A percentile compares a stretch with the other conserved stretches of the same genome.
These are phyloP conservation scores for Nothomitra cinnamomea DNA, from an alignment of 2,329 filamentous ascomycete species.

Conservation along the genomic window DNA sequence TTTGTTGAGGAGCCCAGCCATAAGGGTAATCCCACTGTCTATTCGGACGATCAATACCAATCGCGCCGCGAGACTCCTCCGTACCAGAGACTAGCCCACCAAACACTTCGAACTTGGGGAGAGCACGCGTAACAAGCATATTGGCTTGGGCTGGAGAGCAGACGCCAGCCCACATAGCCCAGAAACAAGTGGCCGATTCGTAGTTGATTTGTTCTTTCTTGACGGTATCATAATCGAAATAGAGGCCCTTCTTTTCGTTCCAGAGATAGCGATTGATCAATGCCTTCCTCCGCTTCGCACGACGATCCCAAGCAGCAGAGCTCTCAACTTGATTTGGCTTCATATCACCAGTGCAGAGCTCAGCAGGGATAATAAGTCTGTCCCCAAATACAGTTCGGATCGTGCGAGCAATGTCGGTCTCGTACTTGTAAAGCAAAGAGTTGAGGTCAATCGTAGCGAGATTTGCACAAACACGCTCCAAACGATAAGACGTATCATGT, in stretches of 20 bases:
- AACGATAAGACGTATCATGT: slow-evolving; percentile 87
- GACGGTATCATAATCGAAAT: slow-evolving; percentile 88
- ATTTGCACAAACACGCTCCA: slow-evolving; percentile 75
- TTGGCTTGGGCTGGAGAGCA: slow-evolving; percentile 76
- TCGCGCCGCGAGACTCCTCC: slow-evolving; percentile 64
- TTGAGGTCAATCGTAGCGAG: slow-evolving; percentile 91
- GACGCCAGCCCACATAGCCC: slow-evolving; percentile 91
- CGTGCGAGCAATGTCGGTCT: slow-evolving; percentile 75
- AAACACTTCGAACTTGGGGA: slow-evolving; percentile 75
- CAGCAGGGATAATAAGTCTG: slow-evolving; percentile 60
- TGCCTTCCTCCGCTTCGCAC: slow-evolving; percentile 66
- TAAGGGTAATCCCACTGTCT: slow-evolving; percentile 98
- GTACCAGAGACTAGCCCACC: slow-evolving; percentile 84
- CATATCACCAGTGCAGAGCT: slow-evolving; percentile 56
- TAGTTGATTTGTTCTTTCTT: slow-evolving; percentile 68
- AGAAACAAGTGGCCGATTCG: slow-evolving; percentile 87
- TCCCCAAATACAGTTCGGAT: slow-evolving; percentile 78
- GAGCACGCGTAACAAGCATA: slow-evolving; percentile 58
- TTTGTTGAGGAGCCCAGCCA: slow-evolving; percentile 97
- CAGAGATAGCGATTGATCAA: slow-evolving; percentile 87
- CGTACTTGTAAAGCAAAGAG: slow-evolving; percentile 90
- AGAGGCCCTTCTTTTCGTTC: slow-evolving; percentile 86
- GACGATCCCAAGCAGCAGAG: slow-evolving; percentile 79
- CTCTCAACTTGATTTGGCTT: slow-evolving; percentile 55
- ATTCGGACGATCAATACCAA: slow-evolving; percentile 73